phyloP scores from a whole-genome alignment of 805 yeast genomes.

The Lipomyces kockii region DNA sequence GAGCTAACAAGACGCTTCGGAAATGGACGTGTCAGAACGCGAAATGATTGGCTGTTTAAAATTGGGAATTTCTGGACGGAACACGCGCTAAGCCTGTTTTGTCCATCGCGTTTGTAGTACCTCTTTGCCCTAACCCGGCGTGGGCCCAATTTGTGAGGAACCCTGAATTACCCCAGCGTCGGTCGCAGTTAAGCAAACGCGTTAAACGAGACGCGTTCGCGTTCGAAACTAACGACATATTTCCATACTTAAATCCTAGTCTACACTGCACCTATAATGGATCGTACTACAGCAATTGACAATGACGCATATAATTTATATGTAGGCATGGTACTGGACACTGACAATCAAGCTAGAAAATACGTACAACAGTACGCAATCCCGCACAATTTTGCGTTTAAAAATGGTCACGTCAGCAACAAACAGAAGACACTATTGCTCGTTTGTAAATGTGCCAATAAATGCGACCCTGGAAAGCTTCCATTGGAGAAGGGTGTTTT shows the following conservation, averaged over 20 bases:
- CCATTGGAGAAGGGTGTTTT: neutral
- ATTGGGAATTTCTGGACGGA: neutral
- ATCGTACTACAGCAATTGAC: neutral
- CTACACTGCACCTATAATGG: neutral
- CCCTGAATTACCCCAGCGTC: neutral
- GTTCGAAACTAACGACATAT: neutral
- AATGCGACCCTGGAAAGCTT: neutral
- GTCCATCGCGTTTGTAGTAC: neutral
- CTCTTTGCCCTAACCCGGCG: neutral
- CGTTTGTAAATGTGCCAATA: conserved; percentile 1
- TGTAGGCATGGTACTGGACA: neutral
- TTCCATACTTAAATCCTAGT: neutral
- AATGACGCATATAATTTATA: neutral
- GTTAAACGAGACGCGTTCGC: neutral
- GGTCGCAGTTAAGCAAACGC: neutral
- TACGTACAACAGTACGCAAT: neutral
- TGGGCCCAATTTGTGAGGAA: too few relatives aligned
- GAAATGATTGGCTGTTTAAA: too few relatives aligned
- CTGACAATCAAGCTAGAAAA: neutral
- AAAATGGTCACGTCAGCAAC: conserved; percentile 2
- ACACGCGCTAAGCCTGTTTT: neutral
- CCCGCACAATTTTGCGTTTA: neutral
- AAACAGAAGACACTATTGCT: neutral
- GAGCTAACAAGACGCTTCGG: too few relatives aligned
- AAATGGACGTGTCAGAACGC: too few relatives aligned